phyloP scores from a whole-genome alignment of 805 yeast species.

The Metschnikowia dekortorum region DNA sequence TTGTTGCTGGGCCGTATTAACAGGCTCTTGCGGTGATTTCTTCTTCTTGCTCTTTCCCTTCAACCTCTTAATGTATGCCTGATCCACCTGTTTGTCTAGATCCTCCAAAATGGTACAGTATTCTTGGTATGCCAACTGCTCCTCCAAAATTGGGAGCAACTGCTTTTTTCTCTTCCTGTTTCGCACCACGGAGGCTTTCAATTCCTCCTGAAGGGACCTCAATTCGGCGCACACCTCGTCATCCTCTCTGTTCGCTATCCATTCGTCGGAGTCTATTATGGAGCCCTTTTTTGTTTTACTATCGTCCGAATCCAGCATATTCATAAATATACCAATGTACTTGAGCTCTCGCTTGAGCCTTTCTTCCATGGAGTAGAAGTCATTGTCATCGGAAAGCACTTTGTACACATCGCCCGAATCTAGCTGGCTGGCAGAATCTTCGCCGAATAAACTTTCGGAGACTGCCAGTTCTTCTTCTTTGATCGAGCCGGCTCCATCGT shows the following conservation, averaged over 20 bases:
- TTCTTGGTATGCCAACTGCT: slow-evolving; percentile 93
- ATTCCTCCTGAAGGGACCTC: slow-evolving; percentile 63
- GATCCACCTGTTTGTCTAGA: slow-evolving; percentile 94
- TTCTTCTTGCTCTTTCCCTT: slow-evolving; percentile 67
- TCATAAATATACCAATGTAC: slow-evolving; percentile 85
- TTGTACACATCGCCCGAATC: slow-evolving; percentile 31
- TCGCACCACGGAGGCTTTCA: slow-evolving; percentile 54
- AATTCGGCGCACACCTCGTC: slow-evolving; percentile 90
- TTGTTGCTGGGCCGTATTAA: slow-evolving; percentile 49
- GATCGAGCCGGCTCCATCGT: slow-evolving; percentile 9
- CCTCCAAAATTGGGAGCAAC: slow-evolving; percentile 71
- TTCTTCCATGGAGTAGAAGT: slow-evolving; percentile 81
- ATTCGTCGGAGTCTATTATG: slow-evolving; percentile 55
- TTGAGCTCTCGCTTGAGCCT: slow-evolving; percentile 81
- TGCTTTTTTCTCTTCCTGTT: slow-evolving; percentile 66
- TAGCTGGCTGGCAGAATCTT: slow-evolving; percentile 35
- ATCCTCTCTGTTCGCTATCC: slow-evolving; percentile 82
- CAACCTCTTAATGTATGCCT: slow-evolving; percentile 78
- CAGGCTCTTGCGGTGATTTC: slow-evolving; percentile 32
- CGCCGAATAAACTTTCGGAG: slow-evolving; percentile 20
- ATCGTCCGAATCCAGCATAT: slow-evolving; percentile 35
- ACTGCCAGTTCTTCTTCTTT: slow-evolving; percentile 13
- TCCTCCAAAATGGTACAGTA: slow-evolving; percentile 87
- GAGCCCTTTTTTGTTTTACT: slow-evolving; percentile 19
- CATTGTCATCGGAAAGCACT: slow-evolving; percentile 49